Evolutionary conservation across 1,284 basidiomycete genomes (phyloP), one percentile per base, ranked within the genome.

Genomic region (Trichosporon sp.): DNA sequence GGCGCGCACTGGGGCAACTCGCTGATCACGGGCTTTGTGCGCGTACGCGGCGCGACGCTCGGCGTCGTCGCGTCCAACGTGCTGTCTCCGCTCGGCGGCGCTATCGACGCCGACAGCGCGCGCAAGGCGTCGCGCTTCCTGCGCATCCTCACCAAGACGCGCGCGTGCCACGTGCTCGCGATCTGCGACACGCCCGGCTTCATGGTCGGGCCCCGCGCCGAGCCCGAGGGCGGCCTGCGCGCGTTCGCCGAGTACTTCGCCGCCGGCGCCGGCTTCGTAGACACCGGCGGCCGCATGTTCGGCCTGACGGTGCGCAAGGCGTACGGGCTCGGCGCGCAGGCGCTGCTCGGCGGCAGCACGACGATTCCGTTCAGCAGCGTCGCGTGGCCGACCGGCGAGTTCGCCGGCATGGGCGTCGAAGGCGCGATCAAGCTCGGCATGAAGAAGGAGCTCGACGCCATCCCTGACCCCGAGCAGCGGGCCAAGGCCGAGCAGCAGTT

Each of bases 101-200:
- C 71, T 1, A 67, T 72, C 51, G 71, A 72, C 38, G 71, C 69
- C 5, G 31, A 65, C 1, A 53, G 35, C 0, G 71, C 71, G 2
- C 65, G 58, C 65, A 72, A 72, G 67, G 71, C 69, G 8, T 62
- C 64, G 7, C 71, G 71, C 47, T 72, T 72, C 65, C 53, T 70
- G 34, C 66, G 68, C 65, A 70, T 72, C 15, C 67, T 72, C 8
- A 42, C 65, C 47, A 72, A 72, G 69, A 70, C 71, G n/a, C 62
- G 63, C 7, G 58, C 58, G 3, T 65, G 63, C 3, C 71, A 72
- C 65, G 27, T 72, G 15, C 56, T 72, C 31, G 65, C 65, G 1
- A 44, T 72, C 9, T 72, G 71, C 69, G 71, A 72, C 67, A 72
- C 71, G 29, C 71, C 71, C 2, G 71, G 71, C 38, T 72, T 72